Base-by-base conservation (phyloP, 805 yeast species). In the Saccharomycopsis synnaedendra region DNA sequence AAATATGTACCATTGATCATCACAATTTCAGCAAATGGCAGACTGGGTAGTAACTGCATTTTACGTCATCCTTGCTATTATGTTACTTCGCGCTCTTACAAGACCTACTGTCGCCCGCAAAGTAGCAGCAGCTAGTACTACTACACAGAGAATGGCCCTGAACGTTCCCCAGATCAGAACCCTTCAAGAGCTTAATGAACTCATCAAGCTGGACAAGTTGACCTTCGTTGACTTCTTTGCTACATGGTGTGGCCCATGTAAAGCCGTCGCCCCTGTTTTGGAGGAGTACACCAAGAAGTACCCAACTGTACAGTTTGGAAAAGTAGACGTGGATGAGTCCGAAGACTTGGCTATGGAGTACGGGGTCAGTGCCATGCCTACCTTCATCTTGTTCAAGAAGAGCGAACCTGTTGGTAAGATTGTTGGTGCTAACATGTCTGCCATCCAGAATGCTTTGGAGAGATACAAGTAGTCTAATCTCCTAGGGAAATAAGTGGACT, bases 201-300 rank as follows among this genome's bases (percentile, higher is more conserved):
- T 29, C 5, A 50, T 50, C 35, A 43, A 39, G 39, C 51, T 60
- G 8, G 61, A 66, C 35, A 69, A 73, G 48, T 60, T 75, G 36
- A 66, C 80, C 1, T 65, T 80, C 2, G 73, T 80, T 44, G 86
- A 81, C 59, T 81, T 80, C 60, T 78, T 71, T 61, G 86, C 87
- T 33, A 73, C 78, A 7, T 81, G 87, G 87, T 81, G 87, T 62
- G 85, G 82, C 5, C 87, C 87, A n/a, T 81, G 87, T 57, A 78
- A 76, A 56, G 82, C 82, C n/a, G 72, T 81, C 56, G 70, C 81
- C 3, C 87, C 87, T 10, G 60, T 75, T 27, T 60, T 79, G 41
- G 71, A 72, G 27, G 65, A 68, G 47, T 61, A 65, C 44, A 57
- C 65, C 31, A 50, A 58, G 5, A 63, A 68, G 38, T 66, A 70